Base-by-base conservation (phyloP, 108 stramenopile species). In the Licmophora abbreviata region DNA sequence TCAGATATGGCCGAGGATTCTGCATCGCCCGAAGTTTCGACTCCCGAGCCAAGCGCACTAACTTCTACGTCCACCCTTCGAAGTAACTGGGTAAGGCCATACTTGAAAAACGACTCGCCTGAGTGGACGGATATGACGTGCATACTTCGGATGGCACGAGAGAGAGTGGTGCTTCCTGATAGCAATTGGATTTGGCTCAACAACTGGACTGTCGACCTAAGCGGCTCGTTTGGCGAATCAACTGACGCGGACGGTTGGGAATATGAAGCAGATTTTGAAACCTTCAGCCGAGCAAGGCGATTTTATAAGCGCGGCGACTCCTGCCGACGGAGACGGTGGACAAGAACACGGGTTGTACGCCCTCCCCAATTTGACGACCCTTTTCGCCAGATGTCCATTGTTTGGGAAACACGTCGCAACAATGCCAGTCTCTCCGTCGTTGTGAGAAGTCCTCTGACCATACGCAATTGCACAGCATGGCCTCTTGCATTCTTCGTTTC, bases 171-270 rank as follows among this genome's bases (percentile, higher is more conserved):
- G 63, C 69, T 88, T 34, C 87, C 87, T 5, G 73, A 81, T 54
- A 68, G 44, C 44, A 69, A 74, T 27, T 88, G 87, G 87, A 75
- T 82, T 29, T 88, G 87, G 87, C 65, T 64, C 0, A 75, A 84
- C 59, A 77, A 88, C 40, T 88, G 87, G 87, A 74, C 69, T 20
- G 74, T 84, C 32, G 82, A 84, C 42, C 29, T 82, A 0, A 61
- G 57, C 54, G 80, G 68, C 21, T 69, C 51, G 3, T 57, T 72
- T 30, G 77, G 77, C 5, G 57, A 62, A 26, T 38, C 58, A 2
- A 82, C 71, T 24, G 87, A 88, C 54, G 77, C 76, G 17, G 87
- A 88, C 47, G 87, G 87, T 8, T 88, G 82, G 77, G 80, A 84
- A 51, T 88, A 88, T 52, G 58, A 65, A n/a, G 59, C 71, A 24